A percentile compares a stretch with the other conserved stretches of the same genome.
These are phyloP conservation scores for Tricholoma hemisulphureum DNA, from an alignment of 768 basidiomycete species.

Conservation along the genomic window DNA sequence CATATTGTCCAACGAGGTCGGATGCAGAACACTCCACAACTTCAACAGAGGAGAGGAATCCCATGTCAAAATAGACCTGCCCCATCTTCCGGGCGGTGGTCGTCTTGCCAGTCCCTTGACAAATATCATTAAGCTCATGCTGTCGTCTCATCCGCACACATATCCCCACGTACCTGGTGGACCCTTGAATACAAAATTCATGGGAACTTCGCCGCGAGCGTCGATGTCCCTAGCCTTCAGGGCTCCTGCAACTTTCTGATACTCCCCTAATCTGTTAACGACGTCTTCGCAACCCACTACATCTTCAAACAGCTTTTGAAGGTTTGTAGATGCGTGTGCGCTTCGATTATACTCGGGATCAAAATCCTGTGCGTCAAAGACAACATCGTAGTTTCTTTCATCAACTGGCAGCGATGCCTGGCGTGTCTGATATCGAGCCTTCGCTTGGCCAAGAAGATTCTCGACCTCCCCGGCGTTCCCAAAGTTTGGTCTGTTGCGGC, in stretches of 20 bases:
- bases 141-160: not conserved
- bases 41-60: slow-evolving; percentile 43
- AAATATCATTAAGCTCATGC: not conserved
- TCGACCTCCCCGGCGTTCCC: slow-evolving; percentile 68
- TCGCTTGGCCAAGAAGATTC: slow-evolving; percentile 53
- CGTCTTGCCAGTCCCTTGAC: slow-evolving; percentile 62
- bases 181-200: slow-evolving; percentile 71
- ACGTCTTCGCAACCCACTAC: slow-evolving; percentile 60
- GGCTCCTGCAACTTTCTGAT: slow-evolving; percentile 47
- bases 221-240: slow-evolving; percentile 44
- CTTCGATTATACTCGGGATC: slow-evolving; percentile 60
- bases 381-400: slow-evolving; percentile 31
- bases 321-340: slow-evolving; percentile 46
- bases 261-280: slow-evolving; percentile 46
- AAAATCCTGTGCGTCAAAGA: slow-evolving; percentile 62
- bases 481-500: slow-evolving; percentile 55
- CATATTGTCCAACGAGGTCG: slow-evolving; percentile 66
- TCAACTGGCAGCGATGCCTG: slow-evolving; percentile 15
- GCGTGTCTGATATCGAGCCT: slow-evolving; percentile 45
- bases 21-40: slow-evolving; percentile 69
- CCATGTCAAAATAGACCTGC: slow-evolving; percentile 64
- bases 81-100: slow-evolving; percentile 63
- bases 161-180: slow-evolving; percentile 52
- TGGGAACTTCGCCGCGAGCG: slow-evolving; percentile 53
- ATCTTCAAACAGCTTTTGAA: slow-evolving; percentile 58